These are phyloP conservation scores for Paecilomyces sp. DNA, from an alignment of 2,329 filamentous ascomycete species.

Conservation along the genomic window DNA sequence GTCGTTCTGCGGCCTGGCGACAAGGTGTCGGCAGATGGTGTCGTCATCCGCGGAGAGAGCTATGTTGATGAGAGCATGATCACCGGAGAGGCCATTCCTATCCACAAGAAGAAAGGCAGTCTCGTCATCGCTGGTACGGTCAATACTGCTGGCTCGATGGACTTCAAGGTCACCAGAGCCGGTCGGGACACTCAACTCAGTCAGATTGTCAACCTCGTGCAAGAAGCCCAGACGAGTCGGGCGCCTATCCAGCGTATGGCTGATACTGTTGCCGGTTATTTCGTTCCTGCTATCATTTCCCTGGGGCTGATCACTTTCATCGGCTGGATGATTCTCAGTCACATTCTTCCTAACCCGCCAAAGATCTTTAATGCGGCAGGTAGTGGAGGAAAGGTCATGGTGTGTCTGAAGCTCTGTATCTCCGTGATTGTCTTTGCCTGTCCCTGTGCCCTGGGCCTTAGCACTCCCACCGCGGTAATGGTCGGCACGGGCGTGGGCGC, in stretches of 20 bases:
- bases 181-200: conserved; percentile 94
- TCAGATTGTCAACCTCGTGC: conserved; percentile 97
- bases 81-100: conserved; percentile 92
- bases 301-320: conserved; percentile 81
- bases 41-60: conserved; percentile 79
- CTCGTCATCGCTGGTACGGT: conserved; percentile 87
- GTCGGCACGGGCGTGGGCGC: conserved; percentile 96
- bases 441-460: conserved; percentile 90
- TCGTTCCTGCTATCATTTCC: conserved; percentile 80
- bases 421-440: conserved; percentile 98
- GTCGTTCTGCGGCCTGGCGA: conserved; percentile 90
- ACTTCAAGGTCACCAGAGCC: conserved; percentile 86
- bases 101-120: conserved; percentile 76
- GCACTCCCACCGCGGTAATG: conserved; percentile 96
- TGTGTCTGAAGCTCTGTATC: conserved; percentile 94
- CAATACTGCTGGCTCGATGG: conserved; percentile 84
- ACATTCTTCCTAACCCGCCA: conserved; percentile 75
- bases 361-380: conserved; percentile 73
- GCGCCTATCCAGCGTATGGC: conserved; percentile 92
- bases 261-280: conserved; percentile 85
- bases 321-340: conserved; percentile 91
- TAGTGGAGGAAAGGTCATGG: conserved; percentile 89
- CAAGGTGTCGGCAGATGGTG: conserved; percentile 91
- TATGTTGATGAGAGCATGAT: conserved; percentile 98
- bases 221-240: conserved; percentile 89